These are phyloP conservation scores for Xanthoparmelia taractica DNA, from an alignment of 495 filamentous ascomycete species.

Conservation along the genomic window DNA sequence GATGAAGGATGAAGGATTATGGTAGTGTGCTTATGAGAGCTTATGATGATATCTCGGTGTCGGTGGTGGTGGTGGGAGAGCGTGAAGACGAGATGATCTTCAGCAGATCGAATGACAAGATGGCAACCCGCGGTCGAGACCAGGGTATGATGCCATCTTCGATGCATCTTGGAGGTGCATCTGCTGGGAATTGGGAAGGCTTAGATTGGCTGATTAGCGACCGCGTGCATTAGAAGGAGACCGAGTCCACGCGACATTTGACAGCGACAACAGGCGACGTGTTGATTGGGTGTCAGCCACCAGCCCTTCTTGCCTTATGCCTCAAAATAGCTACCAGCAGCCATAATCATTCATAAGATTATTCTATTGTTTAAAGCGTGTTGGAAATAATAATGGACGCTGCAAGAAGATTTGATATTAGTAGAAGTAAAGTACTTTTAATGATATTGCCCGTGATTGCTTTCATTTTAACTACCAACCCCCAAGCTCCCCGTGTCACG, in stretches of 20 bases:
- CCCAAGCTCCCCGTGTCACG: no score
- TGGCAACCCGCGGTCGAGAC: neutral
- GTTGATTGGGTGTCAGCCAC: conserved; percentile 6
- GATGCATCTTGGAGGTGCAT: neutral
- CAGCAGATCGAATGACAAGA: neutral
- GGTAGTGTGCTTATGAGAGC: no score
- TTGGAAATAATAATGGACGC: no score
- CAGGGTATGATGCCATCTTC: conserved; percentile 6
- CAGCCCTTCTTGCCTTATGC: neutral
- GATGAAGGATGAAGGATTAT: no score
- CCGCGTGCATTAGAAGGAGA: neutral
- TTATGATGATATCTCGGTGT: no score
- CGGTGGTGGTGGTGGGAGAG: no score
- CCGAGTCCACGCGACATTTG: conserved; percentile 1
- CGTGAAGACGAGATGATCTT: neutral
- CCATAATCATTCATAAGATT: no score
- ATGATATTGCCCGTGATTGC: no score
- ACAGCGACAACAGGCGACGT: no score
- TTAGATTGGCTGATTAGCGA: neutral
- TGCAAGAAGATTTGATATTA: no score
- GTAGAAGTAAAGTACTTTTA: no score
- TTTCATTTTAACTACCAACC: conserved; percentile 2
- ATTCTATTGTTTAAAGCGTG: no score
- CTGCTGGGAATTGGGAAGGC: neutral
- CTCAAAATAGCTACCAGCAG: neutral